phyloP scores from a whole-genome alignment of 495 filamentous ascomycete species.

The Penicillium flavigenum region DNA sequence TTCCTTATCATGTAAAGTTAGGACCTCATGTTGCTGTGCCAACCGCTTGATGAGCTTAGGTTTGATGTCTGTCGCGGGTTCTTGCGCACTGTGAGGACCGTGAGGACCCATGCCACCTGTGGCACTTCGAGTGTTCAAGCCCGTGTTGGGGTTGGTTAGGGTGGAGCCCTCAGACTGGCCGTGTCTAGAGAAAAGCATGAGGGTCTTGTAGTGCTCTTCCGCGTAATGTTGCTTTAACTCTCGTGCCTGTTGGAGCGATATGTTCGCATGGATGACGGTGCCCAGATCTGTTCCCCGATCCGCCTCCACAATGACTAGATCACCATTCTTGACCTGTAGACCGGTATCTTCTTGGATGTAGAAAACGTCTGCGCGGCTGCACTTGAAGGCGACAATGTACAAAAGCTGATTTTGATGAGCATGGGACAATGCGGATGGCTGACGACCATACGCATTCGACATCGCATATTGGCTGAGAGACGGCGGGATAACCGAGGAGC shows the following conservation, averaged over 20 bases:
- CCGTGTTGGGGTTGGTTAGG: constrained; percentile 42
- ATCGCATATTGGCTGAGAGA: constrained; percentile 57
- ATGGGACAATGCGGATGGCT: constrained; percentile 63
- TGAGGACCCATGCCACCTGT: constrained; percentile 74
- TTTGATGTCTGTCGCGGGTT: constrained; percentile 76
- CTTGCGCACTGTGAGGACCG: constrained; percentile 69
- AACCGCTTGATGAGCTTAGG: constrained; percentile 95
- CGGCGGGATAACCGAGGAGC: constrained; percentile 38
- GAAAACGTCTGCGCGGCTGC: constrained; percentile 89
- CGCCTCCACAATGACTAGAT: constrained; percentile 95
- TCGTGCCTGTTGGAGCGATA: constrained; percentile 80
- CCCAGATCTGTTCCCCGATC: constrained; percentile 95
- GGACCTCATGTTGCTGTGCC: constrained; percentile 85
- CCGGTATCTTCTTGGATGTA: constrained; percentile 95
- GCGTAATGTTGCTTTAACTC: constrained; percentile 84
- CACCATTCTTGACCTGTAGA: constrained; percentile 81
- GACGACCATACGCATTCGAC: constrained; percentile 48
- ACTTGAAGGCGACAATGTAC: constrained; percentile 95
- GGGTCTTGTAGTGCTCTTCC: constrained; percentile 91
- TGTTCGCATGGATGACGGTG: constrained; percentile 81
- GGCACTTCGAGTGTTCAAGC: constrained; percentile 57
- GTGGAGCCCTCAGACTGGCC: constrained; percentile 61
- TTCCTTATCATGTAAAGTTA: constrained; percentile 87
- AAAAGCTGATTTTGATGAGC: constrained; percentile 78
- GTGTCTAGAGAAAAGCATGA: constrained; percentile 92